Percentiles rank a stretch among this genome's conserved stretches.
phyloP scores from a whole-genome alignment of 1,139 yeast species.

The Debaryomyces fabryi region DNA sequence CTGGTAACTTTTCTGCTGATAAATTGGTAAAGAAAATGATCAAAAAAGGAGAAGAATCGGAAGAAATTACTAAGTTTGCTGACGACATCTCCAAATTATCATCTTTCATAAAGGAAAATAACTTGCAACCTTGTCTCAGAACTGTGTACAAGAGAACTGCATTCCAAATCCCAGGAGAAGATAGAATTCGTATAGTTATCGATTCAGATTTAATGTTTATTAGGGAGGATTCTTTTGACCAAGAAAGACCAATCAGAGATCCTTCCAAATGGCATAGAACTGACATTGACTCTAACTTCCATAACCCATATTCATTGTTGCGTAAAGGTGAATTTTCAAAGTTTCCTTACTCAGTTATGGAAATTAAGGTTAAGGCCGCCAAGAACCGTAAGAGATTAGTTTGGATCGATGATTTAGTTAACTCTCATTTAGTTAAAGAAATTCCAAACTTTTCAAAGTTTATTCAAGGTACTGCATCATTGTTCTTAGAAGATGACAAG shows the following conservation, averaged over 20 bases:
- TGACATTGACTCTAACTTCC: conserved; percentile 79
- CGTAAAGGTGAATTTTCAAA: conserved; percentile 85
- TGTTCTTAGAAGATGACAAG: conserved; percentile 87
- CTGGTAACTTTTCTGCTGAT: conserved; percentile 48
- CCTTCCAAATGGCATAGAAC: conserved; percentile 90
- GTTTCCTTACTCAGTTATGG: conserved; percentile 92
- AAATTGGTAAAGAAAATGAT: conserved; percentile 35
- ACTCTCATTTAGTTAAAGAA: conserved; percentile 83
- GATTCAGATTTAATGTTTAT: conserved; percentile 87
- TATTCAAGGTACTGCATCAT: conserved; percentile 85
- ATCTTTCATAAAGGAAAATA: conserved; percentile 62
- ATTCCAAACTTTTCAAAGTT: conserved; percentile 90
- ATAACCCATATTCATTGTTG: conserved; percentile 69
- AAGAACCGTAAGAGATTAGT: conserved; percentile 47
- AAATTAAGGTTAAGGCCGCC: conserved; percentile 68
- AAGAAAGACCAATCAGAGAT: conserved; percentile 84
- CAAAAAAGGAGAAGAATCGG: conserved; percentile 24
- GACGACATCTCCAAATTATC: conserved; percentile 45
- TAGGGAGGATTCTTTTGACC: conserved; percentile 88
- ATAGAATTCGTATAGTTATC: conserved; percentile 82
- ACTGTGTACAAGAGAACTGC: conserved; percentile 91
- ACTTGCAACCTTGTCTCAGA: conserved; percentile 83
- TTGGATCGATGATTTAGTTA: conserved; percentile 89
- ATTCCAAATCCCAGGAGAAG: conserved; percentile 97
- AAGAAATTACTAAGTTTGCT: conserved; percentile 24